Evolutionary conservation across 371 early-diverging fungal species (phyloP), one percentile per base, ranked within the genome.

Genomic region (Lichtheimia ramosa): DNA sequence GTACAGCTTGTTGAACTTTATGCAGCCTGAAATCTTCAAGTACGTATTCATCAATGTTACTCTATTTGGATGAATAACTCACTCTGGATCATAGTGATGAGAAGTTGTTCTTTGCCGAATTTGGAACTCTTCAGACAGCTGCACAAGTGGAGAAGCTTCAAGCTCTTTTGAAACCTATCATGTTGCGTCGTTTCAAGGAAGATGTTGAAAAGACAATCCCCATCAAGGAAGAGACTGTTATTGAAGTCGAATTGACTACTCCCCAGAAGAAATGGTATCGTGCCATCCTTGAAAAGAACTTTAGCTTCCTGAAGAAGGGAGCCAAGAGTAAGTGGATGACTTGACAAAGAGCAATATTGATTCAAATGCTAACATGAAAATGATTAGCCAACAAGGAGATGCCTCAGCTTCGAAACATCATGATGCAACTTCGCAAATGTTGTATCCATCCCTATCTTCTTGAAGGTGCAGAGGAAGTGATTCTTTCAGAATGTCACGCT

Each of bases 221-320:
- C 0, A 83, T 88, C 66, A 93, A 93, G 68, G 93, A 92, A 69
- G 96, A 95, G 61, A 93, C 93, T 2, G 89, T 95, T n/a, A 87
- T 95, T 56, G 92, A 92, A 74, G 94, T 89, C 51, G 88, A 89
- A 61, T 68, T 95, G 34, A 94, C 95, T 10, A 86, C 82, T 25
- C 83, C 88, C 18, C 95, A 95, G 65, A 93, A 93, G 75, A 85
- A 88, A 62, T 93, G 87, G 79, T 95, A 95, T 65, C 81, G 92
- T 24, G 92, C 93, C n/a, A 92, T 96, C 67, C 71, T 97, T 25
- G 96, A 98, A 71, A 90, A 85, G 77, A 93, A 94, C 72, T 88
- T 94, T 58, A 84, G 83, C 21, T 92, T 89, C 77, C 69, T 93
- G 25, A 85, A 69, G 69, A 89, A 81, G 52, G 89, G 88, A 16